A percentile compares a stretch with the other conserved stretches of the same genome.
Conservation (phyloP, 2,329 filamentous ascomycete species). For the Cylindrodendrum hubeiense region DNA sequence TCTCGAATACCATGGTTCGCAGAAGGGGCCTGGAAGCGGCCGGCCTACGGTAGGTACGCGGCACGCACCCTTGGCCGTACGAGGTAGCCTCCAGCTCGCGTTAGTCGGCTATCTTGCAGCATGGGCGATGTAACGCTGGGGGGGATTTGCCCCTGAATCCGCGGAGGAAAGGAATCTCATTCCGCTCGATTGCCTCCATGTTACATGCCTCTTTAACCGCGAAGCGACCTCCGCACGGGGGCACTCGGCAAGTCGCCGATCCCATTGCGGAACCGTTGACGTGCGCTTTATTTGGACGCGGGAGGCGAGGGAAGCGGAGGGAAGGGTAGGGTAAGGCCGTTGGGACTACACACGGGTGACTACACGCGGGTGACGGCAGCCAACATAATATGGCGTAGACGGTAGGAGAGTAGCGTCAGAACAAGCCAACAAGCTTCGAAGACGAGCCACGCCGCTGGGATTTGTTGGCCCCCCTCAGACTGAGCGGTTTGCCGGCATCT, state of each 20-base stretch:
- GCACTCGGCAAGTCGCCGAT: background rate
- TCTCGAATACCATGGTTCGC: background rate
- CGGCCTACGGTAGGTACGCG: conserved; percentile 1
- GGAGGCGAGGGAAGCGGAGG: background rate
- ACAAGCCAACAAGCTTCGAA: too few relatives aligned
- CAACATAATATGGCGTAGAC: too few relatives aligned
- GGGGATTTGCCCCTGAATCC: background rate
- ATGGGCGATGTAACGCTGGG: conserved; percentile 1
- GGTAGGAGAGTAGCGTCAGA: too few relatives aligned
- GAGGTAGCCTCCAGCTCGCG: too few relatives aligned
- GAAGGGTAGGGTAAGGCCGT: background rate
- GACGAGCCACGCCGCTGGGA: too few relatives aligned
- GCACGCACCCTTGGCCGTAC: background rate
- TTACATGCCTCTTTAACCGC: background rate
- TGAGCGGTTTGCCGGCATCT: too few relatives aligned
- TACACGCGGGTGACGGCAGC: too few relatives aligned
- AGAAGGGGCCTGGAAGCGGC: background rate
- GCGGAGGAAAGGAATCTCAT: background rate
- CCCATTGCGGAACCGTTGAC: background rate
- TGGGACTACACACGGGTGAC: background rate
- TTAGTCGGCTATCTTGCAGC: conserved; percentile 11
- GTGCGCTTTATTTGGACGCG: background rate
- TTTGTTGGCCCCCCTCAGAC: too few relatives aligned
- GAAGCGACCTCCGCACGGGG: background rate
- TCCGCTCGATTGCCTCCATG: background rate